phyloP scores from a whole-genome alignment of 2,329 filamentous ascomycete species.

The Apiospora kogelbergensis region DNA sequence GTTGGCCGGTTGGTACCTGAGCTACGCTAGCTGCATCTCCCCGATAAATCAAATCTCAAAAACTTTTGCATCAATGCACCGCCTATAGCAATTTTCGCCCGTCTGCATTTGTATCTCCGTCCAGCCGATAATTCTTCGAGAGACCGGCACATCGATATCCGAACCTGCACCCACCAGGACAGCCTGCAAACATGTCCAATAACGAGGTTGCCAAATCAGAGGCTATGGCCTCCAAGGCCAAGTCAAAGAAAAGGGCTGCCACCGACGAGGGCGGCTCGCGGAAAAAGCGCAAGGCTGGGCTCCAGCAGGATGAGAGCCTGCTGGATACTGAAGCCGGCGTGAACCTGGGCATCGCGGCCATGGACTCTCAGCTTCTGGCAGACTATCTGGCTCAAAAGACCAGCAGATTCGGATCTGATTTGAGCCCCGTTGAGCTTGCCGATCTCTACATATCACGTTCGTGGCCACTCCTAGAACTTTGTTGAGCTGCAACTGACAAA shows the following conservation, averaged over 20 bases:
- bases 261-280: conserved; percentile 45
- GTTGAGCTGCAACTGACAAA: neutral
- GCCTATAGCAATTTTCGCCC: neutral
- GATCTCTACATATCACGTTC: conserved; percentile 79
- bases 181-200: conserved; percentile 20
- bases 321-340: conserved; percentile 71
- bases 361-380: conserved; percentile 80
- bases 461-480: conserved; percentile 18
- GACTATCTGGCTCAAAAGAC: conserved; percentile 83
- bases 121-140: conserved; percentile 1
- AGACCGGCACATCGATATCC: neutral
- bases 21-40: neutral
- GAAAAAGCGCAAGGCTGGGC: conserved; percentile 57
- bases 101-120: neutral
- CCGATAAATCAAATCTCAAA: neutral
- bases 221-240: conserved; percentile 26
- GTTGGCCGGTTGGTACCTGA: conserved; percentile 26
- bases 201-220: conserved; percentile 18
- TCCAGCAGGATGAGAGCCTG: conserved; percentile 53
- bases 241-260: conserved; percentile 55
- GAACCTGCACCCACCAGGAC: neutral
- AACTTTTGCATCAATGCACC: neutral
- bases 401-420: conserved; percentile 72
- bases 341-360: conserved; percentile 76
- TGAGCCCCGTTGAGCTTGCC: conserved; percentile 81